Conservation (phyloP, 2,329 filamentous ascomycete species). For the Claviceps pazoutovae region DNA sequence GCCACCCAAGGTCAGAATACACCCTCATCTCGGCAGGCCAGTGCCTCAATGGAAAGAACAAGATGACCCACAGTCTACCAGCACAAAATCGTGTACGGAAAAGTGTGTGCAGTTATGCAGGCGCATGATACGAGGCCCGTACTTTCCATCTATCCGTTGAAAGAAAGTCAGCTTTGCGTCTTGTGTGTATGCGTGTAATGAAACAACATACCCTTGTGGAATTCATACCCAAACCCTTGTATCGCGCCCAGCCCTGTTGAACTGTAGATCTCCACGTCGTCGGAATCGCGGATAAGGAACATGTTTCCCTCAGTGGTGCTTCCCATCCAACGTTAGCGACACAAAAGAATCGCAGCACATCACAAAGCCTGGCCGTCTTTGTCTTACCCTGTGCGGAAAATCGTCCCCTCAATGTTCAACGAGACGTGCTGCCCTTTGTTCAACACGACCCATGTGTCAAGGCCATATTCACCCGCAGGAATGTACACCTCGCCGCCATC, state of each 20-base stretch:
- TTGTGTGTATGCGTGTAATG: not conserved
- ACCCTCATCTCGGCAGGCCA: not conserved
- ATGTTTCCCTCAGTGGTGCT: not conserved
- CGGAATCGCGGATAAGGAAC: not conserved
- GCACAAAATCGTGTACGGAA: not conserved
- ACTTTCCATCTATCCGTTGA: not conserved
- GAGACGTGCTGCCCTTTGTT: not conserved
- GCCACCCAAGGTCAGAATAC: not conserved
- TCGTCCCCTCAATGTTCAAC: not conserved
- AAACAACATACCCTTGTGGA: not conserved
- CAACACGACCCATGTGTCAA: not conserved
- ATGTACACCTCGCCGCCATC: not conserved
- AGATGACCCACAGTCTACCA: not conserved
- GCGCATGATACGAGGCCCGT: not conserved
- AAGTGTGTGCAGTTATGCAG: not conserved
- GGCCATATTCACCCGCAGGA: not conserved
- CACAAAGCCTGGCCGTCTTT: not conserved
- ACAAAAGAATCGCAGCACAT: not conserved
- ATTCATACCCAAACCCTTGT: not conserved
- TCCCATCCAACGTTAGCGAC: not conserved
- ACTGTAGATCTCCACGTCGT: not conserved
- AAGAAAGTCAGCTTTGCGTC: not conserved
- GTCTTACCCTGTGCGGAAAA: constrained; percentile 1
- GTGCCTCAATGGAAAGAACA: not conserved
- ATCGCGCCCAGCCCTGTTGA: not conserved